phyloP scores from a whole-genome alignment of 257 asterid genomes.

The Rhazya stricta region DNA sequence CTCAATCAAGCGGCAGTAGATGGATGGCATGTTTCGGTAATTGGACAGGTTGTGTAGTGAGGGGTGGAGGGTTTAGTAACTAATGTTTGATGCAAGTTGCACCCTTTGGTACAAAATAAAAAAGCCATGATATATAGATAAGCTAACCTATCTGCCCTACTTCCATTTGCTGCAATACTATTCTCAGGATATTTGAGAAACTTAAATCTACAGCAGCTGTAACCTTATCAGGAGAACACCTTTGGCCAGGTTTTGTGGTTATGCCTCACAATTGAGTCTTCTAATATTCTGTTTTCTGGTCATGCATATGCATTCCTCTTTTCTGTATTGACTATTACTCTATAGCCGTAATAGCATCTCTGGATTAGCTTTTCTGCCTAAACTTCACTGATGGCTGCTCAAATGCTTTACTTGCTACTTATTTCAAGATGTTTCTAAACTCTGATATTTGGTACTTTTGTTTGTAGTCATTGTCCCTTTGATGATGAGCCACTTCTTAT shows the following conservation, averaged over 20 bases:
- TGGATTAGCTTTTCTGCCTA: too few species aligned
- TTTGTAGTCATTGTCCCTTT: not conserved
- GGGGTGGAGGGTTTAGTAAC: not conserved
- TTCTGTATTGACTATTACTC: not conserved
- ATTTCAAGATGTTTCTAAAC: not conserved
- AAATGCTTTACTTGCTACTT: not conserved
- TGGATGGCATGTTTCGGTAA: too few species aligned
- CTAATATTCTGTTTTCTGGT: not conserved
- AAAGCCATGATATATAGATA: not conserved
- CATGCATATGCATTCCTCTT: not conserved
- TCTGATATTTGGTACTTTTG: not conserved
- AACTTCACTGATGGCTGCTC: not conserved
- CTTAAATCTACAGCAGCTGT: not conserved
- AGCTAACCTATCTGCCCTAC: not conserved
- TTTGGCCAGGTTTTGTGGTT: not conserved
- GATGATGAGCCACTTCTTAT: not conserved
- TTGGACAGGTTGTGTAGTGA: too few species aligned
- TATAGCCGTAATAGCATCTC: not conserved
- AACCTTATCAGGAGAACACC: not conserved
- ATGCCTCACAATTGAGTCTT: not conserved
- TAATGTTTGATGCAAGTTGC: not conserved
- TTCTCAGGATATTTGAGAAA: not conserved
- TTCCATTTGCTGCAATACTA: not conserved
- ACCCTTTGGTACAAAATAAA: not conserved
- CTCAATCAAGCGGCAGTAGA: too few species aligned